Evolutionary conservation across 2,329 filamentous ascomycete genomes (phyloP), one percentile per base, ranked within the genome.

Genomic region (Diaporthe nobilis): DNA sequence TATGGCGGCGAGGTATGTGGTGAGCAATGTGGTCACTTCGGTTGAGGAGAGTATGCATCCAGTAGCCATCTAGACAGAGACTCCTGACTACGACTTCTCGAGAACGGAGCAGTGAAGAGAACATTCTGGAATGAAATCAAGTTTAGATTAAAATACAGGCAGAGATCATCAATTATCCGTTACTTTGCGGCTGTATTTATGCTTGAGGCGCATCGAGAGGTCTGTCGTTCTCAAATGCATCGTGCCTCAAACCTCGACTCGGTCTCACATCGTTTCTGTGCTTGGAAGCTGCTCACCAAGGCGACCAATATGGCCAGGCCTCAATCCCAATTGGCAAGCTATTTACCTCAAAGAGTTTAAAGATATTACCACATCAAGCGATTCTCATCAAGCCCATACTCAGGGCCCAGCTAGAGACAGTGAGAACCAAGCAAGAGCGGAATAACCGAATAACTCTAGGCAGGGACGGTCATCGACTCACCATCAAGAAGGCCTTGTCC

Each of bases 91-190:
- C 3, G 9, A 15, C n/a, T 39, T 49, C 25, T 31, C 17, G 15
- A 13, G 8, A 10, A 17, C 9, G 9, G 12, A 10, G 1, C 0
- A 34, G 3, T 8, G 2, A 22, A 49, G 25, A 49, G 28, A 15
- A 47, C 1, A 7, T 31, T 13, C 8, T 13, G 15, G 3, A 1
- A 28, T 15, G 42, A 47, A 17, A 42, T 9, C 5, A 2, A 7
- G 2, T 1, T 20, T 34, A 1, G 6, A 53, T 10, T 7, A 7
- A 9, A 22, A 0, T 2, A 39, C 4, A 4, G 10, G 22, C 3
- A 53, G n/a, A 7, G 10, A 4, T 22, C 12, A 53, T 22, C 20
- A 1, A 53, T 25, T 20, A 4, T 13, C 4, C 22, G 9, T 17
- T 17, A 15, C 1, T 9, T 15, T 13, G 47, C 3, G 4, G 12